Base-by-base conservation (phyloP, 2,329 filamentous ascomycete genomes). In the Pseudogymnoascus sp. region DNA sequence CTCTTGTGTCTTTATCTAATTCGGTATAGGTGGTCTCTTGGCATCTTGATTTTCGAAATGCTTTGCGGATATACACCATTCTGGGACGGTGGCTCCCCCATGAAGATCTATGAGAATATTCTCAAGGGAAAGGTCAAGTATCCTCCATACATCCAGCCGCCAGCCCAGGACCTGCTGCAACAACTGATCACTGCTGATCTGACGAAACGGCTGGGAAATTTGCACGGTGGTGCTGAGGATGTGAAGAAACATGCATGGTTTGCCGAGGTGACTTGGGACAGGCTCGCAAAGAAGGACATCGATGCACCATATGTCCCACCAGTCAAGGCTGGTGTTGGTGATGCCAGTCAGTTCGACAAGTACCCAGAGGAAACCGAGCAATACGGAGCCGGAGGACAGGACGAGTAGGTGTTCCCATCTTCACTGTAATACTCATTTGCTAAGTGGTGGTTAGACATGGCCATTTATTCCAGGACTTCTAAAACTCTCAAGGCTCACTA, bases 101-200 rank as follows among this genome's bases (percentile, higher is more conserved):
- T 99, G 86, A 97, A 96, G 78, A 99, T 99, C 72, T 99, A 99
- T 79, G 95, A 99, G 80, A 99, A 99, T 75, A 99, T 99, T 72
- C 84, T 99, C 67, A 93, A 92, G 73, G 95, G 93, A 65, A 88
- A 90, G 71, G 90, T 99, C 76, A 97, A 97, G 78, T 99, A 97
- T 75, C 95, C 95, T 62, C 88, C 90, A 5, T 99, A 97, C 75
- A 90, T 99, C 71, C 91, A 97, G 74, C 87, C 89, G 1, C 95
- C 97, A 73, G 95, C 95, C 0, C 92, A 96, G 74, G 90, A 97
- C 75, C 82, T 99, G 64, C 85, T 99, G 37, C 89, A 95, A 72
- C 89, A 92, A 70, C 82, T 99, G 70, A 97, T 99, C 76, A 99
- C 95, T 26, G 85, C 90, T 37, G 95, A 99, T 74, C 80, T 99